Conservation (phyloP, 768 basidiomycete genomes). For the Tulasnella sp. region DNA sequence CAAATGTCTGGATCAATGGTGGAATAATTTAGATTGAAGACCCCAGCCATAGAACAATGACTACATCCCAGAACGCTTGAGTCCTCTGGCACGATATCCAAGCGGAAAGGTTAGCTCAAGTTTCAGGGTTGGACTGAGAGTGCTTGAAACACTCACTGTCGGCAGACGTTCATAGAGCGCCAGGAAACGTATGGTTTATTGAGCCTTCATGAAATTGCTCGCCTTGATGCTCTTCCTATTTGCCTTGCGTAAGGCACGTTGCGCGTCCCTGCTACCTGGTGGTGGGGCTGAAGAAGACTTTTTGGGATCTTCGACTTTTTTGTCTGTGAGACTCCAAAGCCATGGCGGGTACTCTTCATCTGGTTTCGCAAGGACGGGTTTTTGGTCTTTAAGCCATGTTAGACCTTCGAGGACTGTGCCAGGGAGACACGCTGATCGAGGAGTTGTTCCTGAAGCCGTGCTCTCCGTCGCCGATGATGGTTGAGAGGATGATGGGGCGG, state of each 20-base stretch:
- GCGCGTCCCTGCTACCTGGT: conserved; percentile 45
- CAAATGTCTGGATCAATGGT: not conserved
- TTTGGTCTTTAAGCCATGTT: conserved; percentile 75
- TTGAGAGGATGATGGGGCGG: not conserved
- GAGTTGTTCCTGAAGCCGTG: not conserved
- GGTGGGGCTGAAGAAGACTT: conserved; percentile 32
- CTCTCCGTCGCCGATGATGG: not conserved
- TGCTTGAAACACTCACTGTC: not conserved
- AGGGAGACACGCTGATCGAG: conserved; percentile 53
- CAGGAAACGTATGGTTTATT: conserved; percentile 36
- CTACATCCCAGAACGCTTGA: not conserved
- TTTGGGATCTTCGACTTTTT: conserved; percentile 48
- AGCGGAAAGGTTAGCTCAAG: not conserved
- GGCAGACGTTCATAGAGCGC: not conserved
- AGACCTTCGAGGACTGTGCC: conserved; percentile 74
- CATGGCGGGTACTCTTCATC: conserved; percentile 85
- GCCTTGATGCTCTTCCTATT: conserved; percentile 70
- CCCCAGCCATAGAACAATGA: not conserved
- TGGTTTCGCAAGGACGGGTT: conserved; percentile 61
- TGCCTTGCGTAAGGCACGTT: conserved; percentile 45
- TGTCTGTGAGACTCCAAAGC: conserved; percentile 72
- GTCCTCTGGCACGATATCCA: not conserved
- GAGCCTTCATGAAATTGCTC: conserved; percentile 78
- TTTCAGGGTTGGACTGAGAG: not conserved
- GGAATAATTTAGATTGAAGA: not conserved